Conservation (phyloP, 2,329 filamentous ascomycete species). For the Colletotrichum sp. region DNA sequence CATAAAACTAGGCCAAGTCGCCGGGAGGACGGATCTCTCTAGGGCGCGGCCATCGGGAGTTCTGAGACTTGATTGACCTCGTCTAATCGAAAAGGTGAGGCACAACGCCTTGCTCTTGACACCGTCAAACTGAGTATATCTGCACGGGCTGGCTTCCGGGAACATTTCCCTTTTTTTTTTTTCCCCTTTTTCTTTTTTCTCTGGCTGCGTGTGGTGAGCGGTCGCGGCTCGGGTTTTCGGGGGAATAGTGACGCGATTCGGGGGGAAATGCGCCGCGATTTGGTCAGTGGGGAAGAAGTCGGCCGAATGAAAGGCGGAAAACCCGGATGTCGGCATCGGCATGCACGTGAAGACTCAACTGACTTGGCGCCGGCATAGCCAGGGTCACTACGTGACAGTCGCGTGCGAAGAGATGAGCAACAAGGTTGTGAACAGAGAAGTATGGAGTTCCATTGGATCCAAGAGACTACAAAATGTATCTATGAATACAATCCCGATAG, state of each 20-base stretch:
- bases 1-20: background rate
- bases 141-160: background rate
- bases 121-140: background rate
- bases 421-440: background rate
- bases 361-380: background rate
- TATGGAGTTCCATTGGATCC: conserved; percentile 15
- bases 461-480: conserved; percentile 16
- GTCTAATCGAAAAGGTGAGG: background rate
- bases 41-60: conserved; percentile 90
- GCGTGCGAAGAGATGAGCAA: background rate
- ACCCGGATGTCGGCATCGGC: background rate
- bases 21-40: background rate
- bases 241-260: background rate
- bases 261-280: background rate
- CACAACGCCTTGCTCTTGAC: background rate
- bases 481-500: conserved; percentile 20
- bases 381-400: background rate
- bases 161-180: background rate
- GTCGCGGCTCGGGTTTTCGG: background rate
- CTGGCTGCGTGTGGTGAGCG: background rate
- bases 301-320: background rate
- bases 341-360: background rate
- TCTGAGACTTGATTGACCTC: background rate
- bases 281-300: background rate
- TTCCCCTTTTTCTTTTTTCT: background rate